Conservation (phyloP, 345 rosid species). For the Acer campestre region DNA sequence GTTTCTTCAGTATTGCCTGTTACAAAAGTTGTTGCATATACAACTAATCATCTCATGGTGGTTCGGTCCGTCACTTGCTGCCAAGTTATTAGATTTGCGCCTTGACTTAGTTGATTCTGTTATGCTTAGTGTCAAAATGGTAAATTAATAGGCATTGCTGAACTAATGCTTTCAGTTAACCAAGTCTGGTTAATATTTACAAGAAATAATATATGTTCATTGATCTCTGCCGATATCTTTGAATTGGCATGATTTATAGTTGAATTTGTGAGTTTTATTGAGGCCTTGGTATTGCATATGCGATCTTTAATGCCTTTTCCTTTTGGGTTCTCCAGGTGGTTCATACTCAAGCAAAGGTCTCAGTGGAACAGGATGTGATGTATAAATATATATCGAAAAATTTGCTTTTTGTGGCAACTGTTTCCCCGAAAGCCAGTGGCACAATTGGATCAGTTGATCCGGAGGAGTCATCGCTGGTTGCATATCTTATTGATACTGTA, state of each 20-base stretch:
- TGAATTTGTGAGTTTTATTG: slow-evolving; percentile 5
- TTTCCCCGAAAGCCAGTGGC: slow-evolving; percentile 85
- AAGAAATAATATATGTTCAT: not conserved
- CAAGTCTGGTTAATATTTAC: not conserved
- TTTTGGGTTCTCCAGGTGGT: slow-evolving; percentile 63
- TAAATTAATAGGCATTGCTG: not conserved
- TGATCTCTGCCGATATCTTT: not conserved
- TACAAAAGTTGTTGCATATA: not conserved
- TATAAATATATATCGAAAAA: slow-evolving; percentile 88
- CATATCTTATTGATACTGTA: slow-evolving; percentile 85
- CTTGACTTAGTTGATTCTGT: not conserved
- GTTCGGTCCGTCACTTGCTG: not conserved
- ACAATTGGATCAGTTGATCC: slow-evolving; percentile 87
- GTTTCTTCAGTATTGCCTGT: not conserved
- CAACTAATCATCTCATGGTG: not conserved
- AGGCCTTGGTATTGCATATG: slow-evolving; percentile 7
- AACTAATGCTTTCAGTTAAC: not conserved
- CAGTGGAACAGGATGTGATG: slow-evolving; percentile 86
- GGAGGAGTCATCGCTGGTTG: slow-evolving; percentile 81
- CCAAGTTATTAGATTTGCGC: not conserved
- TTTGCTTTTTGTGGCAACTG: slow-evolving; percentile 87
- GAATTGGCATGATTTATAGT: not conserved
- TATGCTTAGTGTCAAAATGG: not conserved
- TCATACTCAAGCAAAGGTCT: slow-evolving; percentile 95
- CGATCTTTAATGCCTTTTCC: not conserved